Evolutionary conservation across 345 rosid species (phyloP).

Genomic region (rapeseed (Brassica napus)): DNA sequence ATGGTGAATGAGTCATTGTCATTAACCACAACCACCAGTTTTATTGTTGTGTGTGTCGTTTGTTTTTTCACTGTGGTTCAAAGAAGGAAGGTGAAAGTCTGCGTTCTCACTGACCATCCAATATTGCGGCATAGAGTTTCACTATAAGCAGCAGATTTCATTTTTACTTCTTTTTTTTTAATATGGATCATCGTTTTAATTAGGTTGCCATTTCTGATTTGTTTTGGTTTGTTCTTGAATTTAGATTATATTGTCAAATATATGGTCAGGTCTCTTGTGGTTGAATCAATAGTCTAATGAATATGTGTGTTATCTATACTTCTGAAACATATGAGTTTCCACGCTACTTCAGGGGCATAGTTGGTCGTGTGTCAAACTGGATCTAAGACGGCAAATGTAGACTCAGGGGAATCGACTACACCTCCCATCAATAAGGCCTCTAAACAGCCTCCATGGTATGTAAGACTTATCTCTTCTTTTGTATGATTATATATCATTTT

Average conservation of each 20-base stretch:
- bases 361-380: background rate
- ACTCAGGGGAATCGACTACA: no score
- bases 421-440: no score
- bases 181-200: no score
- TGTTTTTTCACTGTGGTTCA: background rate
- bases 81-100: background rate
- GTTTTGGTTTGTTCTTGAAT: no score
- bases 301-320: background rate
- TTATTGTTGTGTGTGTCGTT: background rate
- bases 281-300: background rate
- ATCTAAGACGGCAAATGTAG: no score
- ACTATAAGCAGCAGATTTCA: background rate
- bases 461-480: background rate
- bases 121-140: background rate
- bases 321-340: background rate
- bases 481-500: background rate
- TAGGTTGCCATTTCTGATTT: no score
- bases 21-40: background rate
- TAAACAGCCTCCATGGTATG: constrained; percentile 57
- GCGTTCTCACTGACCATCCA: background rate
- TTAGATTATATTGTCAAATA: no score
- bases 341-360: background rate
- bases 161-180: background rate
- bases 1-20: background rate
- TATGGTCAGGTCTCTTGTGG: background rate